Evolutionary conservation across 2,329 filamentous ascomycete species (phyloP).

Genomic region (Colletotrichum sp.): DNA sequence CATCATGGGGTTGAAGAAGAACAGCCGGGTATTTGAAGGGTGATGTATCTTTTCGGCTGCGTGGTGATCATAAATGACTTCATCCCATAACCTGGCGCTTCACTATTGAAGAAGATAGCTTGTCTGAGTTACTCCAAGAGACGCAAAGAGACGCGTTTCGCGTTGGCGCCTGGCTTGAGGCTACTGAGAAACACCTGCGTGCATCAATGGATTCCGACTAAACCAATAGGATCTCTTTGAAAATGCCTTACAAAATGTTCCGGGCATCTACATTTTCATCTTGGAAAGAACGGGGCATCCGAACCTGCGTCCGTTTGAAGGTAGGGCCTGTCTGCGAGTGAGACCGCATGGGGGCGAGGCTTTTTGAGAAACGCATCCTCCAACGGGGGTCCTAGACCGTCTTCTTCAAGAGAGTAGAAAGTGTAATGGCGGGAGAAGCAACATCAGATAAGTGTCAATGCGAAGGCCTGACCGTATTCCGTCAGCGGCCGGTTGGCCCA

Average conservation of each 20-base stretch:
- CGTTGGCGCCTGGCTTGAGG: neutral
- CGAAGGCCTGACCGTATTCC: neutral
- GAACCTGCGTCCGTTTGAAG: neutral
- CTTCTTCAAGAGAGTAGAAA: neutral
- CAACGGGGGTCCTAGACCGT: neutral
- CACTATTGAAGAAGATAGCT: neutral
- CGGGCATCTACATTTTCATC: neutral
- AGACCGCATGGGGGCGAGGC: neutral
- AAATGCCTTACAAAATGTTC: rapidly evolving
- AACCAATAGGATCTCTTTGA: neutral
- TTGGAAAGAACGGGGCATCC: neutral
- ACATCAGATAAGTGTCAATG: neutral
- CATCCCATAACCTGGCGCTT: neutral
- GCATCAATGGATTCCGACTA: neutral
- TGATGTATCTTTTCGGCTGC: neutral
- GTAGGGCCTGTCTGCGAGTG: neutral
- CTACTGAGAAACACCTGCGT: neutral
- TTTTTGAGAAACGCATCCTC: neutral
- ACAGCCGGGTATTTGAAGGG: neutral
- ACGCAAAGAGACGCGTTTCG: neutral
- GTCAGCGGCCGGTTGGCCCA: neutral
- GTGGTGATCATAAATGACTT: neutral
- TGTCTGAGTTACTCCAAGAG: neutral
- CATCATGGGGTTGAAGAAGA: neutral
- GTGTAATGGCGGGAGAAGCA: neutral